Conservation (phyloP, 495 filamentous ascomycete genomes). For the Penicillium riverlandense region DNA sequence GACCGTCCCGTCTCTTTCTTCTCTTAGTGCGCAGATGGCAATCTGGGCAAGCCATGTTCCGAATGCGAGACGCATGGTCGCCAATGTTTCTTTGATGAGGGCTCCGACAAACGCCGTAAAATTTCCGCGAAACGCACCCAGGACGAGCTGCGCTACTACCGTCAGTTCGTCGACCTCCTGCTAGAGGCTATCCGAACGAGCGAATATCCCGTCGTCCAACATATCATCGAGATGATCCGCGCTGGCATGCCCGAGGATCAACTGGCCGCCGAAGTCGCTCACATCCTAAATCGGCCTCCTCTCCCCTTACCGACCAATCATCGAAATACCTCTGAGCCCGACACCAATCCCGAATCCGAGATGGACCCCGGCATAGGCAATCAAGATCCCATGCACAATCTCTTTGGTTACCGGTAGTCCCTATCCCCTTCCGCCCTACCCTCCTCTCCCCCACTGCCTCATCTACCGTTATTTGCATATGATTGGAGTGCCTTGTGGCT, state of each 20-base stretch:
- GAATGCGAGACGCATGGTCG: slow-evolving; percentile 30
- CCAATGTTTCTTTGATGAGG: slow-evolving; percentile 32
- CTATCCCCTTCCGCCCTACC: too few relatives aligned
- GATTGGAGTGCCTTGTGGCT: slow-evolving; percentile 6
- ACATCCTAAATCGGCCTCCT: background rate
- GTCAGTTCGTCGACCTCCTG: slow-evolving; percentile 22
- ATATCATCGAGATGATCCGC: slow-evolving; percentile 21
- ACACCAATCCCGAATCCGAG: background rate
- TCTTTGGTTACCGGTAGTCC: slow-evolving; percentile 3
- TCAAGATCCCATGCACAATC: slow-evolving; percentile 4
- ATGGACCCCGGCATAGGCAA: slow-evolving; percentile 8
- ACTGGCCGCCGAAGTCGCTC: slow-evolving; percentile 5
- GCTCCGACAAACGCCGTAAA: slow-evolving; percentile 36
- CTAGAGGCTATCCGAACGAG: slow-evolving; percentile 18
- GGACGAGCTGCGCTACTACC: slow-evolving; percentile 22
- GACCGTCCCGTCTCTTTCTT: slow-evolving; percentile 1
- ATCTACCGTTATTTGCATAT: slow-evolving; percentile 1
- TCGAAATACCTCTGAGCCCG: background rate
- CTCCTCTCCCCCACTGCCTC: too few relatives aligned
- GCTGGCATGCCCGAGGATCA: slow-evolving; percentile 14
- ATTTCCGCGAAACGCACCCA: slow-evolving; percentile 23
- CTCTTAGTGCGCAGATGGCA: background rate
- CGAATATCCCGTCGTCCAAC: slow-evolving; percentile 11
- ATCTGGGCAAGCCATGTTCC: slow-evolving; percentile 23
- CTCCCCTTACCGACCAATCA: background rate